Conservation (phyloP, 805 yeast genomes). For the Candida argentea region DNA sequence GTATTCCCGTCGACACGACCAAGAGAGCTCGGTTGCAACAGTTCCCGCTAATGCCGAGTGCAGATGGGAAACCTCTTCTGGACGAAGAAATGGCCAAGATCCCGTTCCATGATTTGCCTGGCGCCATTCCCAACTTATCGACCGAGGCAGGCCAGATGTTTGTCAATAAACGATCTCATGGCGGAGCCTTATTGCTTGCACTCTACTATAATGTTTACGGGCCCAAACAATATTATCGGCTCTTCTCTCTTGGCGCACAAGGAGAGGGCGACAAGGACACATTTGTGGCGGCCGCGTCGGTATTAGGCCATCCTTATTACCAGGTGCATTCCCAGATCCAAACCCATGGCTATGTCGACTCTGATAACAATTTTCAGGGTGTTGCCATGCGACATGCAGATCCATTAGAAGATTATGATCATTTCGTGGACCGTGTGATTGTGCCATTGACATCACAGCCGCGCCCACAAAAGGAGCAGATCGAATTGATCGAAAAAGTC, state of each 20-base stretch:
- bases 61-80: neutral
- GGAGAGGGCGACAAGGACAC: slow-evolving; percentile 32
- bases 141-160: slow-evolving; percentile 63
- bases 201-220: slow-evolving; percentile 49
- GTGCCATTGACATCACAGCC: slow-evolving; percentile 2
- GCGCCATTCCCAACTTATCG: slow-evolving; percentile 27
- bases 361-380: slow-evolving; percentile 16
- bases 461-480: slow-evolving; percentile 11
- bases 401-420: slow-evolving; percentile 14
- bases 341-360: slow-evolving; percentile 7
- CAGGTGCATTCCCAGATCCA: slow-evolving; percentile 10
- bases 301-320: slow-evolving; percentile 6
- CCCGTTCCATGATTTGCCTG: slow-evolving; percentile 5
- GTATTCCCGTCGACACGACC: slow-evolving; percentile 7
- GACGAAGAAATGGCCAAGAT: slow-evolving; percentile 6
- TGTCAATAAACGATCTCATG: slow-evolving; percentile 48
- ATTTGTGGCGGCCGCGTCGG: slow-evolving; percentile 19
- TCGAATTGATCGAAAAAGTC: slow-evolving; percentile 42
- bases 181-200: slow-evolving; percentile 46
- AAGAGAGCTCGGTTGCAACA: slow-evolving; percentile 3
- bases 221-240: slow-evolving; percentile 6
- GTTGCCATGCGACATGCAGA: slow-evolving; percentile 22
- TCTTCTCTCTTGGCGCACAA: slow-evolving; percentile 4
- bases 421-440: slow-evolving; percentile 5
- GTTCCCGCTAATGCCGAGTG: slow-evolving; percentile 4